Evolutionary conservation across 176 grass and related monocot genomes (phyloP).

Genomic region (Areca catechu): DNA sequence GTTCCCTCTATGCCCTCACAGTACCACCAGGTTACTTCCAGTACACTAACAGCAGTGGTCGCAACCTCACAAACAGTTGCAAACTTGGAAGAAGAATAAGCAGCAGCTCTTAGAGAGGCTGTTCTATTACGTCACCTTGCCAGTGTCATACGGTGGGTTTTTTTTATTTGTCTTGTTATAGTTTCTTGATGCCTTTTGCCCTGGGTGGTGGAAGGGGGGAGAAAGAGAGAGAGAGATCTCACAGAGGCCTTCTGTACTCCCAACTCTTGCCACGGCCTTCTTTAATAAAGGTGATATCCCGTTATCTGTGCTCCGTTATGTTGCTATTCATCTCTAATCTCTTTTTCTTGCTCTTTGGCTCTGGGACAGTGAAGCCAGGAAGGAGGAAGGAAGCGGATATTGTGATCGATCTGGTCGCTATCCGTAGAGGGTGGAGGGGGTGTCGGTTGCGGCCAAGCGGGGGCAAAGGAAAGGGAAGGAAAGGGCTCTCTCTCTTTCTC

Average conservation of each 20-base stretch:
- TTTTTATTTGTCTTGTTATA: slow-evolving; percentile 13
- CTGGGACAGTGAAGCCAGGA: too few relatives aligned
- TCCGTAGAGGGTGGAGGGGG: not conserved
- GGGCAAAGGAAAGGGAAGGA: not conserved
- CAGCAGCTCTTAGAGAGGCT: too few relatives aligned
- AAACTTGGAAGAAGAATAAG: too few relatives aligned
- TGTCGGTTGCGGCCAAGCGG: slow-evolving; percentile 2
- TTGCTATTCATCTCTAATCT: not conserved
- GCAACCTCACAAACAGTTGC: too few relatives aligned
- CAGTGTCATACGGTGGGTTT: not conserved
- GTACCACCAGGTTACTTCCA: too few relatives aligned
- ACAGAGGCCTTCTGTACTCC: slow-evolving; percentile 16
- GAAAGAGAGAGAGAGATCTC: not conserved
- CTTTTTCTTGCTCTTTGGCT: not conserved
- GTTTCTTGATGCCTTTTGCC: slow-evolving; percentile 16
- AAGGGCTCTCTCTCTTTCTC: slow-evolving; percentile 7
- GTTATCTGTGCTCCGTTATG: slow-evolving; percentile 17
- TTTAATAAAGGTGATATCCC: slow-evolving; percentile 28
- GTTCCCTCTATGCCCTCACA: slow-evolving; percentile 13
- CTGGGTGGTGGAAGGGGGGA: slow-evolving; percentile 1
- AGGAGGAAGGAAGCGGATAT: too few relatives aligned
- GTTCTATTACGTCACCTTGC: too few relatives aligned
- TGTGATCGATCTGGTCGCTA: not conserved
- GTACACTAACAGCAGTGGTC: too few relatives aligned
- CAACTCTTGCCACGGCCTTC: slow-evolving; percentile 22